Evolutionary conservation across 2,329 filamentous ascomycete species (phyloP), one percentile per base, ranked within the genome.

Genomic region (Alternaria postmessia): DNA sequence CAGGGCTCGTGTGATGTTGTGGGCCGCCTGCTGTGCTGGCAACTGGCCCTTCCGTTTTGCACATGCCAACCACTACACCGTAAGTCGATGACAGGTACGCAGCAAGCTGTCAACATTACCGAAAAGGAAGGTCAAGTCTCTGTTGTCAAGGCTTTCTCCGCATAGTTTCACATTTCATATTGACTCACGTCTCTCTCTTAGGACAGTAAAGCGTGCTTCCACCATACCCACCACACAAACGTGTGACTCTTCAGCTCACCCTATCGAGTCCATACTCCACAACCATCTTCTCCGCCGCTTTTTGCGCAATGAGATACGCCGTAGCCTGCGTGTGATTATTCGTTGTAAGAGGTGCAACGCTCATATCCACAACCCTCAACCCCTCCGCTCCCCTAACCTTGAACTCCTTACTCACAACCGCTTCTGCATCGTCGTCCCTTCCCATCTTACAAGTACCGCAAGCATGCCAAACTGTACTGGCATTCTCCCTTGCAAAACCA

Each of bases 371-470:
- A 1, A 82, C 75, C 24, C 80, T 66, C 41, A 82, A 54, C 1
- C 74, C 73, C 28, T 77, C 55, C 7, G 79, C 72, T 1, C 79
- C 79, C 53, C 71, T 71, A 22, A 82, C 80, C 39, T 69, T 71
- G 24, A 75, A 79, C 32, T 69, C 67, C 2, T 66, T 66, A 61
- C 81, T 79, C 16, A 81, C 76, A 30, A 79, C 78, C 1, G 76
- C 77, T 22, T 65, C 66, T 8, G 62, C 54, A 54, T 81, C 74
- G 2, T 73, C 71, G 5, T 54, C 52, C 57, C 62, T 74, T 3
- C 78, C 79, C 79, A 81, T 79, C 65, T 67, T 71, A n/a, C 70
- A 75, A 0, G 77, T 75, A 5, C 75, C 77, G 43, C 66, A 75
- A 49, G 74, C 76, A 60, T 81, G 79, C 73, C 74, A 79, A 12